phyloP scores from a whole-genome alignment of 495 filamentous ascomycete species.

The Neohortaea acidophila region DNA sequence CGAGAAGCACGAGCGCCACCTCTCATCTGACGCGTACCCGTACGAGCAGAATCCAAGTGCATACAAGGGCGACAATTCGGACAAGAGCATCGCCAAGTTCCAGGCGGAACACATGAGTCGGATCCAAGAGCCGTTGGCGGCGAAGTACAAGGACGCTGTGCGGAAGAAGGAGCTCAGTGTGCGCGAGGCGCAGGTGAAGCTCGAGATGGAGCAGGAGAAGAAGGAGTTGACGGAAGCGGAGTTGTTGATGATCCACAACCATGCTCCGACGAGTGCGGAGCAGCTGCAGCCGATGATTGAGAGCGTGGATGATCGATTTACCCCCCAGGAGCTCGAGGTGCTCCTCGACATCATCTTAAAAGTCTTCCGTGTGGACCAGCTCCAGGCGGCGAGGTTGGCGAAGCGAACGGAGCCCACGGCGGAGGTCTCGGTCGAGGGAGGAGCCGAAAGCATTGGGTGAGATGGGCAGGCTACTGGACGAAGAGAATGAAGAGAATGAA shows the following conservation, averaged over 20 bases:
- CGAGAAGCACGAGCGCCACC: constrained; percentile 12
- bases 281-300: constrained; percentile 16
- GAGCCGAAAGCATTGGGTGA: no score
- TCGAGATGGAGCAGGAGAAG: constrained; percentile 11
- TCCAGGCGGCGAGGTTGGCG: not conserved
- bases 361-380: constrained; percentile 6
- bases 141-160: constrained; percentile 4
- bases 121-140: constrained; percentile 5
- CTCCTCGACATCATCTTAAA: constrained; percentile 11
- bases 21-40: constrained; percentile 7
- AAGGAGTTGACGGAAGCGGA: constrained; percentile 17
- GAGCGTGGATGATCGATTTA: constrained; percentile 12
- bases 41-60: constrained; percentile 9
- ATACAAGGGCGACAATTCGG: constrained; percentile 1
- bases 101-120: not conserved
- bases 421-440: no score
- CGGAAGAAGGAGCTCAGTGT: not conserved
- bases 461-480: no score
- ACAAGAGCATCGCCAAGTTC: not conserved
- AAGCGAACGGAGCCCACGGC: no score
- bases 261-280: constrained; percentile 11
- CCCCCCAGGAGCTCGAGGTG: constrained; percentile 11
- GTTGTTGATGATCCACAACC: constrained; percentile 12
- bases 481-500: no score
- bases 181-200: constrained; percentile 1